Percentiles rank a stretch among this genome's conserved stretches.
Conservation (phyloP, 2,329 filamentous ascomycete genomes). For the Exophiala aquamarina region DNA sequence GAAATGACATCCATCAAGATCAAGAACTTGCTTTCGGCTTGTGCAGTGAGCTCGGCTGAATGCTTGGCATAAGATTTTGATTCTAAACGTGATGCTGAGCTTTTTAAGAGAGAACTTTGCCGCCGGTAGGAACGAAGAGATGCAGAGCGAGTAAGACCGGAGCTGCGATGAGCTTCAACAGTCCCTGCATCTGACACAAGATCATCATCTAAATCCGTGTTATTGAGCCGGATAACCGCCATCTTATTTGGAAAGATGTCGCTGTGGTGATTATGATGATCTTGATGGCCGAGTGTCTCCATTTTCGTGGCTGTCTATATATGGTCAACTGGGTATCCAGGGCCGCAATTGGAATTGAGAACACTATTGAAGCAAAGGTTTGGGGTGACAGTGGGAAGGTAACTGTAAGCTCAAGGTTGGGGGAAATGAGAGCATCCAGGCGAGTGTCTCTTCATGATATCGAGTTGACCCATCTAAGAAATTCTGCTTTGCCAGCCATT, state of each 20-base stretch:
- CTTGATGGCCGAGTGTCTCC: constrained; percentile 1
- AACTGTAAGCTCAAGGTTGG: too few relatives aligned
- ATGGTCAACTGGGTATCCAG: too few relatives aligned
- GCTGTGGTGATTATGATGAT: constrained; percentile 1
- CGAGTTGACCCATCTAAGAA: too few relatives aligned
- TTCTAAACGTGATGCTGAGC: constrained; percentile 1
- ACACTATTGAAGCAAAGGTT: too few relatives aligned
- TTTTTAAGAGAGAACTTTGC: constrained; percentile 9
- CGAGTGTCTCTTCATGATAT: too few relatives aligned
- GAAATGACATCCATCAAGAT: constrained; percentile 33
- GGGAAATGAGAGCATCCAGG: too few relatives aligned
- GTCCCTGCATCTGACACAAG: constrained; percentile 7
- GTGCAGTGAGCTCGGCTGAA: constrained; percentile 30
- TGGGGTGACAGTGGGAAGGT: too few relatives aligned
- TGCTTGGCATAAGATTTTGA: constrained; percentile 21
- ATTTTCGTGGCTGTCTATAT: too few relatives aligned
- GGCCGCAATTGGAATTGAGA: too few relatives aligned
- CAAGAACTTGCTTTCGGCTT: constrained; percentile 34
- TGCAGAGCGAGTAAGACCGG: constrained; percentile 3
- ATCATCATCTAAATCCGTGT: constrained; percentile 4
- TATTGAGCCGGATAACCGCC: constrained; percentile 10
- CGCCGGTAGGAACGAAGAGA: constrained; percentile 8
- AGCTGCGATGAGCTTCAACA: neutral
- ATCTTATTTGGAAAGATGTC: constrained; percentile 6
- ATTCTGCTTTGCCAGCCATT: too few relatives aligned